Evolutionary conservation across 169 alveolate species (phyloP).

Genomic region (Nephromyces sp.): DNA sequence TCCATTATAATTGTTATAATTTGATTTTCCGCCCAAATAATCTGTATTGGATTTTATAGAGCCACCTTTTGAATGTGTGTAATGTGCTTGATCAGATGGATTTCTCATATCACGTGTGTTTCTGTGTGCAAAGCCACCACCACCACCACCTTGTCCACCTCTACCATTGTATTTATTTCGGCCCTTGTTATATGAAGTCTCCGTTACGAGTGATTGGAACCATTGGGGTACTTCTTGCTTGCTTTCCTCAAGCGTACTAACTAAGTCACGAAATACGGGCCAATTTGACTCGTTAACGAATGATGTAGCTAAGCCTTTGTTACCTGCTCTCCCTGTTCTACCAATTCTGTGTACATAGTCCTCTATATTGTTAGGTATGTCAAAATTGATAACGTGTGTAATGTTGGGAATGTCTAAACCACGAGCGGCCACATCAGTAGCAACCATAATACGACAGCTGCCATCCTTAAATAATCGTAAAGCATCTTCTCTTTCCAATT

Average conservation of each 20-base stretch:
- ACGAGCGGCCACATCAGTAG: constrained; percentile 98
- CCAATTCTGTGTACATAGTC: constrained; percentile 93
- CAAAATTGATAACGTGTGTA: constrained; percentile 86
- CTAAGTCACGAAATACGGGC: constrained; percentile 70
- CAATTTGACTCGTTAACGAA: constrained; percentile 78
- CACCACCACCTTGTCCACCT: no score
- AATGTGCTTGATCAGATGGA: no score
- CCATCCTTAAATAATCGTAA: constrained; percentile 78
- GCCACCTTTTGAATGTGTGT: no score
- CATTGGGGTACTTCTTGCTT: constrained; percentile 48
- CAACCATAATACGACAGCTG: constrained; percentile 82
- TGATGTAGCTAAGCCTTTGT: constrained; percentile 89
- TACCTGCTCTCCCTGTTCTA: constrained; percentile 98
- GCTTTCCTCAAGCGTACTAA: constrained; percentile 51
- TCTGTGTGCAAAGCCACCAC: no score
- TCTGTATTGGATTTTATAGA: no score
- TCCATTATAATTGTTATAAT: no score
- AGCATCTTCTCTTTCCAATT: constrained; percentile 85
- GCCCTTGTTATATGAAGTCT: no score
- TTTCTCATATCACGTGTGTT: no score
- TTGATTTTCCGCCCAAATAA: no score
- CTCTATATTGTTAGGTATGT: constrained; percentile 85
- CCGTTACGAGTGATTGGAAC: constrained; percentile 40
- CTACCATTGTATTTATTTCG: no score
- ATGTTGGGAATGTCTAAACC: constrained; percentile 94